A percentile compares a stretch with the other conserved stretches of the same genome.
Conservation (phyloP, 2,329 filamentous ascomycete species). For the Calonectria fujianensis region DNA sequence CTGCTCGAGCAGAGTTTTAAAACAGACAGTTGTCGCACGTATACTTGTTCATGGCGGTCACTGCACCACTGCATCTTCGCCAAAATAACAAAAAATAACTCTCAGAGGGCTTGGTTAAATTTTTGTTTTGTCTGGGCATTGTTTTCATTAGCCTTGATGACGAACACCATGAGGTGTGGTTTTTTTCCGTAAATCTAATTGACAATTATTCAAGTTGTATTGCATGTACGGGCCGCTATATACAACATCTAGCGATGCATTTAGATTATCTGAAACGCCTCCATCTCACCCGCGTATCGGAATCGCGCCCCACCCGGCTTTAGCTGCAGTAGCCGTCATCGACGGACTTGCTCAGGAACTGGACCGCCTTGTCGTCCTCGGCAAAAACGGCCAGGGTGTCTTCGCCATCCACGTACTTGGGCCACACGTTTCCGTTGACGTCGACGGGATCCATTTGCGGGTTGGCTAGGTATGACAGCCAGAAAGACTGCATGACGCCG, state of each 20-base stretch:
- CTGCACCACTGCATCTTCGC: neutral
- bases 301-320: neutral
- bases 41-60: neutral
- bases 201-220: neutral
- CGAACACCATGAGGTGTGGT: neutral
- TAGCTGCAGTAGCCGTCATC: conserved; percentile 42
- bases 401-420: conserved; percentile 45
- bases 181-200: neutral
- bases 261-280: conserved; percentile 23
- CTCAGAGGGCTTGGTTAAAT: neutral
- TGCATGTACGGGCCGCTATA: conserved; percentile 18
- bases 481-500: conserved; percentile 53
- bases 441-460: conserved; percentile 44
- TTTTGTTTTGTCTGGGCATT: neutral
- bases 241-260: conserved; percentile 13
- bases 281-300: conserved; percentile 13
- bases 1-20: neutral
- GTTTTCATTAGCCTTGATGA: neutral
- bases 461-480: conserved; percentile 53
- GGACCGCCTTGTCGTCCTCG: conserved; percentile 37
- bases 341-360: conserved; percentile 38
- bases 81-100: neutral
- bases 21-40: neutral
- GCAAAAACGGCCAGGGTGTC: conserved; percentile 51
- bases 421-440: conserved; percentile 48